A percentile compares a stretch with the other conserved stretches of the same genome.
Evolutionary conservation across 2,329 filamentous ascomycete species (phyloP).

Genomic region (Penicillium sp.): DNA sequence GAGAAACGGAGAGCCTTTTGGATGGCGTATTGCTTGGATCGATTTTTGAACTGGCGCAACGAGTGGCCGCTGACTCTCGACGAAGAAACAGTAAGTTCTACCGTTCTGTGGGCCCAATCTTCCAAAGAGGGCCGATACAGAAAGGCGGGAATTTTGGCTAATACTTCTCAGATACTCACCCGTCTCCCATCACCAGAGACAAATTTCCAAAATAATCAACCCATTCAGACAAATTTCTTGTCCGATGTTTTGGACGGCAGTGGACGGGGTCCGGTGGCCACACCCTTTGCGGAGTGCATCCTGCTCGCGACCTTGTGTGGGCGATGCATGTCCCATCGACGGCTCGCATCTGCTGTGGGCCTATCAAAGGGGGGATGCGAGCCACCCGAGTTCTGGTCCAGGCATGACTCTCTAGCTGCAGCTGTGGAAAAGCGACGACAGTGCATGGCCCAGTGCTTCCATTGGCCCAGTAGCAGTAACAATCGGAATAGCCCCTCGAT

Average conservation of each 20-base stretch:
- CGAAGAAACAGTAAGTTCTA: background rate
- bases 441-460: background rate
- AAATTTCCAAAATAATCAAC: background rate
- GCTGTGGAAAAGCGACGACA: background rate
- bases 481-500: background rate
- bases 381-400: background rate
- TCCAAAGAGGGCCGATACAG: too few species aligned
- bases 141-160: background rate
- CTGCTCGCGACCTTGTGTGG: background rate
- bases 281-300: background rate
- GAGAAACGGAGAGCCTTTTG: conserved; percentile 4
- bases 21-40: conserved; percentile 10
- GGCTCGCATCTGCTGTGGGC: background rate
- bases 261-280: background rate
- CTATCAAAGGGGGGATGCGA: background rate
- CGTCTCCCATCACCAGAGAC: background rate
- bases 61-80: conserved; percentile 8
- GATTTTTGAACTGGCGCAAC: conserved; percentile 8
- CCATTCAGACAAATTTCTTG: background rate
- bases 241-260: background rate
- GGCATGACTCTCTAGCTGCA: background rate
- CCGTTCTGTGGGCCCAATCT: too few species aligned
- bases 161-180: background rate
- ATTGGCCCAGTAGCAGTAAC: background rate
- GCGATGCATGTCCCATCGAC: background rate